These are phyloP conservation scores for Alternaria postmessia DNA, from an alignment of 2,329 filamentous ascomycete genomes.

Conservation along the genomic window DNA sequence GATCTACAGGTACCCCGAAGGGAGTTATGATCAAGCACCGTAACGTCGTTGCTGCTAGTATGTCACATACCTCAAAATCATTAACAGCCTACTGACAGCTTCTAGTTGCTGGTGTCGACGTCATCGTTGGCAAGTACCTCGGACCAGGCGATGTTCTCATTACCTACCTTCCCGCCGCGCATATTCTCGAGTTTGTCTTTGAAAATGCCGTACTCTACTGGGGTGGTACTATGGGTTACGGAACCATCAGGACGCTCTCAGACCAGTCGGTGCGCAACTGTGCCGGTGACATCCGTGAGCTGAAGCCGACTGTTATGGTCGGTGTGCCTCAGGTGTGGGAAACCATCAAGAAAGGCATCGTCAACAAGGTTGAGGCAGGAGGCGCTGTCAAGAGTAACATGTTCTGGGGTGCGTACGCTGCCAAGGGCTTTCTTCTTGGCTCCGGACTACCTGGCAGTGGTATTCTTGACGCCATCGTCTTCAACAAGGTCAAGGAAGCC, in stretches of 20 bases:
- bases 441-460: slow-evolving; percentile 70
- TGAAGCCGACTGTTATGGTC: slow-evolving; percentile 87
- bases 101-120: slow-evolving; percentile 77
- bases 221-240: slow-evolving; percentile 92
- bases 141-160: slow-evolving; percentile 80
- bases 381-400: slow-evolving; percentile 75
- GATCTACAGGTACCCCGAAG: slow-evolving; percentile 88
- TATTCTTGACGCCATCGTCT: slow-evolving; percentile 82
- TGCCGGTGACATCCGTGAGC: slow-evolving; percentile 90
- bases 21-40: slow-evolving; percentile 84
- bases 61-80: slow-evolving; percentile 46
- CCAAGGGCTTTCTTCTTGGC: slow-evolving; percentile 68
- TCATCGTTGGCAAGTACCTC: slow-evolving; percentile 79
- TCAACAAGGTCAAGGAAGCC: slow-evolving; percentile 88
- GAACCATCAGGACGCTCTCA: slow-evolving; percentile 86
- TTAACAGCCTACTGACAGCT: slow-evolving; percentile 19
- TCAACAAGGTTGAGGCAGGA: slow-evolving; percentile 76
- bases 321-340: slow-evolving; percentile 98
- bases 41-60: slow-evolving; percentile 79
- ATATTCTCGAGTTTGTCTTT: slow-evolving; percentile 96
- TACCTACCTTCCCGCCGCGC: slow-evolving; percentile 91
- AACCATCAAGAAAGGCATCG: slow-evolving; percentile 93
- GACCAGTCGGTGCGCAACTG: slow-evolving; percentile 88
- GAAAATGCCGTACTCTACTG: slow-evolving; percentile 90
- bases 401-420: slow-evolving; percentile 74